Evolutionary conservation across 169 alveolate genomes (phyloP), one percentile per base, ranked within the genome.

Genomic region (Plasmodium falciparum): DNA sequence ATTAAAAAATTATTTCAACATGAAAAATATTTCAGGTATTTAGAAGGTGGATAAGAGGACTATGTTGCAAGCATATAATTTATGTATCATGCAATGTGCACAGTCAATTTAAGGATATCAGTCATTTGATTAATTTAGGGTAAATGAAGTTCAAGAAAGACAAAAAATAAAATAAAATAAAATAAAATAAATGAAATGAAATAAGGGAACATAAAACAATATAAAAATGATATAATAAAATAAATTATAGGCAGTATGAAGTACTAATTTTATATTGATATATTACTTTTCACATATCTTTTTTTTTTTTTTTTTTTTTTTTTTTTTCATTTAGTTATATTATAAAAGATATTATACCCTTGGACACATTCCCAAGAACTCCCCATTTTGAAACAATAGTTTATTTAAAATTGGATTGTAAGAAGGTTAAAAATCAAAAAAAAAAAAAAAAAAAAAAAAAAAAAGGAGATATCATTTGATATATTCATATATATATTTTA

Each of bases 361-460:
- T 86, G 52, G 92, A 86, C 33, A 71, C 92, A 12, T 86, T 86
- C 17, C 92, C 92, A 47, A 73, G 80, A 52, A 86, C 92, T n/a
- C 86, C 49, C 20, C 92, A 86, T 59, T 72, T 86, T 74, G 92
- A 86, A 54, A 29, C 76, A n/a, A 52, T 86, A 17, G 75, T 39
- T 29, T 17, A 71, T 11, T 72, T 86, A 72, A 88, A 86, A 61
- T 83, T 83, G 47, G 85, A 83, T 43, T 69, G 17, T 78, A 78
- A 78, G 33, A 67, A 47, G 74, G 89, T 78, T 49, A 63, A 39
- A 52, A 65, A 66, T 65, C 39, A 26, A 26, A 26, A 78, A 7
- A 11, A 13, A 39, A 26, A 61, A 74, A 59, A 17, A 20, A 39
- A 43, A 67, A 15, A 15, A 33, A 33, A 33, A 33, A 4, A 39